phyloP scores from a whole-genome alignment of 352 stramenopile genomes.

The Globisporangium abappressorium region DNA sequence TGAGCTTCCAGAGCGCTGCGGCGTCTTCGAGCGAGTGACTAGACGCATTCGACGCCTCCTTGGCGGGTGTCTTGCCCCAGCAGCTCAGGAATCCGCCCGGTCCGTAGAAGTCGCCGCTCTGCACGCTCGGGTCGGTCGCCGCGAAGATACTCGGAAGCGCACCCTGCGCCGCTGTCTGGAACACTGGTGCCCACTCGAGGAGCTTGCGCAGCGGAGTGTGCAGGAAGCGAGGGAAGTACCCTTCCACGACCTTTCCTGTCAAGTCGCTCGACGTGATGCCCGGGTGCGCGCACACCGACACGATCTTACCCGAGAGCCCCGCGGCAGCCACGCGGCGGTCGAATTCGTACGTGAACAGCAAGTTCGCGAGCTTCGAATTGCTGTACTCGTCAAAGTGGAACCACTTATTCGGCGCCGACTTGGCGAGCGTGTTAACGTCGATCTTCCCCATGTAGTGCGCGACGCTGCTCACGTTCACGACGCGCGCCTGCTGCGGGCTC shows the following conservation, averaged over 20 bases:
- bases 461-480: conserved; percentile 40
- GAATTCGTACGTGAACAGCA: conserved; percentile 49
- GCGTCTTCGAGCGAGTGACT: conserved; percentile 32
- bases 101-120: conserved; percentile 27
- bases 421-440: conserved; percentile 27
- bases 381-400: conserved; percentile 45
- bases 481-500: conserved; percentile 19
- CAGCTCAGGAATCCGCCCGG: conserved; percentile 29
- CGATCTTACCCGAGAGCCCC: conserved; percentile 23
- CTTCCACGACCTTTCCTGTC: conserved; percentile 20
- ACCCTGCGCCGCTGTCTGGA: conserved; percentile 23
- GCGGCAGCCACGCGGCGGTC: conserved; percentile 27
- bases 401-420: conserved; percentile 25
- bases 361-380: conserved; percentile 41
- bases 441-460: conserved; percentile 29
- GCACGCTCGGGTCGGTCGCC: conserved; percentile 18
- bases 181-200: conserved; percentile 18
- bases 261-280: conserved; percentile 25
- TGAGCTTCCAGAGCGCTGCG: conserved; percentile 31
- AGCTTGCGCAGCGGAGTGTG: conserved; percentile 19
- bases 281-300: conserved; percentile 29
- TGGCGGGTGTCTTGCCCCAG: conserved; percentile 24
- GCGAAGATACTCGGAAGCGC: conserved; percentile 30
- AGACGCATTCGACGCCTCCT: conserved; percentile 25
- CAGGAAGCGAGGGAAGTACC: conserved; percentile 25